Evolutionary conservation across 768 basidiomycete species (phyloP).

Genomic region (Mrakia frigida): DNA sequence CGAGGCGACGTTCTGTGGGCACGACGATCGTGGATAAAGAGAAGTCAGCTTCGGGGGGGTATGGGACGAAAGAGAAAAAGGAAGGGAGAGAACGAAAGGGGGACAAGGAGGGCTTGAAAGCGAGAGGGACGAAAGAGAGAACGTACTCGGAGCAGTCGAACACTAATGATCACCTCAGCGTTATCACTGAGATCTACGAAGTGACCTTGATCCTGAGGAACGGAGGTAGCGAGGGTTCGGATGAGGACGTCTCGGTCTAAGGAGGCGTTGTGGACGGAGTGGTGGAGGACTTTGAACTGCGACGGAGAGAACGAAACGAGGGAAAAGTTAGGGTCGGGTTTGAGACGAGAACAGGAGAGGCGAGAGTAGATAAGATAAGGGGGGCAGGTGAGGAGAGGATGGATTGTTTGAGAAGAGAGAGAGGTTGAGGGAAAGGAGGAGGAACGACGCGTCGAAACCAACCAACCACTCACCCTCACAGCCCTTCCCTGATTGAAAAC

Average conservation of each 20-base stretch:
- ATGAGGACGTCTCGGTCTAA: slow-evolving; percentile 20
- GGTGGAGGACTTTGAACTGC: slow-evolving; percentile 22
- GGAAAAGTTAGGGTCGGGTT: neutral
- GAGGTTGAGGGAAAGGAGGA: neutral
- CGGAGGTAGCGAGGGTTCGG: slow-evolving; percentile 1
- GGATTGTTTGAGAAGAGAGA: no score
- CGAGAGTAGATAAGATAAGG: neutral
- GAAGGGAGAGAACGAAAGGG: neutral
- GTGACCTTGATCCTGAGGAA: slow-evolving; percentile 11
- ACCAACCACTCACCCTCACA: neutral
- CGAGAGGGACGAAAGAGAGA: neutral
- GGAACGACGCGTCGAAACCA: neutral
- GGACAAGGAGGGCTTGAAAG: neutral
- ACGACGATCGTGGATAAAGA: neutral
- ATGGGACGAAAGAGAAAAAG: neutral
- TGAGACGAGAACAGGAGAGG: no score
- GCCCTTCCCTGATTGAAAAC: slow-evolving; percentile 13
- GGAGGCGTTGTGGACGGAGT: slow-evolving; percentile 8
- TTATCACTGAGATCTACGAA: slow-evolving; percentile 8
- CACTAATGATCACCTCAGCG: neutral
- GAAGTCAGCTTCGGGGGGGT: neutral
- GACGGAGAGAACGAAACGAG: neutral
- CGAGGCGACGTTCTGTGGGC: slow-evolving; percentile 12
- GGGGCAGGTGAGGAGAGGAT: no score
- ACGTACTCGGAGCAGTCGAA: slow-evolving; percentile 15